phyloP scores from a whole-genome alignment of 495 filamentous ascomycete genomes.

The Lepraria neglecta region DNA sequence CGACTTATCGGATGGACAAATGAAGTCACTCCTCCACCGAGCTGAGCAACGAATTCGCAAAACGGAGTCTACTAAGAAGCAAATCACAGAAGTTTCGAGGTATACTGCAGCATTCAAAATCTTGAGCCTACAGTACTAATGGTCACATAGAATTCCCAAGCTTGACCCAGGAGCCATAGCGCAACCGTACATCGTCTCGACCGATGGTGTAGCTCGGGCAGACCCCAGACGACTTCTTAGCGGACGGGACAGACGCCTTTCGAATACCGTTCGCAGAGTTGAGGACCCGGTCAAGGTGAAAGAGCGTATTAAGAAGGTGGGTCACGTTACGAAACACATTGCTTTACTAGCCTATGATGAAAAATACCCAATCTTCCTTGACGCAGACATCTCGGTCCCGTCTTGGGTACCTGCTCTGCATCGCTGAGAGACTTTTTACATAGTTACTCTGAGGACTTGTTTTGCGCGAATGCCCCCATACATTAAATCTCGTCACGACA shows the following conservation, averaged over 20 bases:
- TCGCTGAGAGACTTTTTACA: conserved; percentile 72
- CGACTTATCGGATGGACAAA: conserved; percentile 52
- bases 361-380: conserved; percentile 57
- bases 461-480: conserved; percentile 6
- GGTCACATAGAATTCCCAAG: not conserved
- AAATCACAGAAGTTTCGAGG: not conserved
- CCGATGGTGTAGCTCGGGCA: conserved; percentile 31
- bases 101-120: not conserved
- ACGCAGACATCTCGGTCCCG: conserved; percentile 61
- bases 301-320: conserved; percentile 42
- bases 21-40: conserved; percentile 56
- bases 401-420: conserved; percentile 69
- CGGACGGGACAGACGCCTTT: conserved; percentile 37
- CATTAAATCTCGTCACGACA: conserved; percentile 13
- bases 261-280: conserved; percentile 40
- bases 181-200: conserved; percentile 44
- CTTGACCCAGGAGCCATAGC: conserved; percentile 25
- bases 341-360: conserved; percentile 56
- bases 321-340: conserved; percentile 25
- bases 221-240: conserved; percentile 44
- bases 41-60: conserved; percentile 54
- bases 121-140: not conserved
- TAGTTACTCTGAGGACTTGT: conserved; percentile 94
- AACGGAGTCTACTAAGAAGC: conserved; percentile 15
- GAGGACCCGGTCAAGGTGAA: conserved; percentile 40